A percentile compares a stretch with the other conserved stretches of the same genome.
Evolutionary conservation across 371 early-diverging fungal species (phyloP).

Genomic region (Mortierella sp.): DNA sequence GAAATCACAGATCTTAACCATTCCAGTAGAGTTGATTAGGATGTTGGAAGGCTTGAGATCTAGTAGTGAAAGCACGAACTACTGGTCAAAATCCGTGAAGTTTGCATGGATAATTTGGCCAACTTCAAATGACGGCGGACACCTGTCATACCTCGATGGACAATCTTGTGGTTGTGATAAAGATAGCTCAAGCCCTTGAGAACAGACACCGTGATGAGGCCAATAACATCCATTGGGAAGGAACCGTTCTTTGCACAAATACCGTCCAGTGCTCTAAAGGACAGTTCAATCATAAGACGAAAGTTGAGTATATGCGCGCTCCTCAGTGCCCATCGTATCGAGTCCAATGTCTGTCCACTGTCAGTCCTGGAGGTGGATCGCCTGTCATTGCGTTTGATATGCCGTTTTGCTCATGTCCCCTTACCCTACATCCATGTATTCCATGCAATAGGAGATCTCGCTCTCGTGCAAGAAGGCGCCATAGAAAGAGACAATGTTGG

Average conservation of each 20-base stretch:
- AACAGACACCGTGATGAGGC: conserved; percentile 80
- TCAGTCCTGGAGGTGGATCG: not conserved
- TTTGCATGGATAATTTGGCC: too few relatives aligned
- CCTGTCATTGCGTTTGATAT: not conserved
- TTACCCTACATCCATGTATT: conserved; percentile 88
- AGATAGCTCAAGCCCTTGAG: conserved; percentile 85
- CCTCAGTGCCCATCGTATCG: not conserved
- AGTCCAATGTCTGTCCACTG: not conserved
- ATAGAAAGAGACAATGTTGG: conserved; percentile 89
- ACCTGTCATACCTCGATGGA: conserved; percentile 75
- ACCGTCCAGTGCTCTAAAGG: conserved; percentile 74
- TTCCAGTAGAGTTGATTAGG: conserved; percentile 80
- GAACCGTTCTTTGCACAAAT: conserved; percentile 83
- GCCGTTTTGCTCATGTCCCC: conserved; percentile 1
- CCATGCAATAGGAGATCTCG: conserved; percentile 92
- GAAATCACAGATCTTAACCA: conserved; percentile 92
- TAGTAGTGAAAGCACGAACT: conserved; percentile 25
- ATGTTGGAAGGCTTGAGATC: conserved; percentile 88
- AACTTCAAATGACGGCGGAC: not conserved
- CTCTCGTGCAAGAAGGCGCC: conserved; percentile 87
- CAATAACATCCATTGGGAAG: conserved; percentile 79
- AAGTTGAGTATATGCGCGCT: not conserved
- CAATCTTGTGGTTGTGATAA: conserved; percentile 84
- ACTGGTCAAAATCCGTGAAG: not conserved
- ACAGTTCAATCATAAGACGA: not conserved